Conservation (phyloP, 2,329 filamentous ascomycete species). For the Calonectria pseudoreteaudii region DNA sequence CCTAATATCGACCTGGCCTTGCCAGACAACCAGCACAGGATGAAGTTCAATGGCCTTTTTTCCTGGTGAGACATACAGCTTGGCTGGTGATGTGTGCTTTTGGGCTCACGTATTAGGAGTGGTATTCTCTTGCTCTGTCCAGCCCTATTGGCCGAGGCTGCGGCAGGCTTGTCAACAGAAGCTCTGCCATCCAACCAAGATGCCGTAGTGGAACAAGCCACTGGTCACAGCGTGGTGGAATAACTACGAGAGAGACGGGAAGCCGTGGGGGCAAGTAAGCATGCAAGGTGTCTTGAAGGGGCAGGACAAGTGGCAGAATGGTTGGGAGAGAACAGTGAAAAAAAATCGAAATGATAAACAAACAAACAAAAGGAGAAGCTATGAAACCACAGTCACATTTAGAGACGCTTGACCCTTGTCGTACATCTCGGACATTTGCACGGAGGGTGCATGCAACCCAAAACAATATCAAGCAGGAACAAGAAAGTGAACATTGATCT, state of each 20-base stretch:
- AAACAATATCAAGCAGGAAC: neutral
- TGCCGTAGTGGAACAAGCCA: constrained; percentile 4
- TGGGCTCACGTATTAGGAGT: constrained; percentile 7
- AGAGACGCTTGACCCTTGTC: neutral
- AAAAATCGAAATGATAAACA: neutral
- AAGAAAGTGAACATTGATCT: neutral
- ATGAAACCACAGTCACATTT: neutral
- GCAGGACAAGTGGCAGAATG: neutral
- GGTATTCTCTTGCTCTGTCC: neutral
- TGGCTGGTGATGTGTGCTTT: neutral
- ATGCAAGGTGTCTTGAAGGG: neutral
- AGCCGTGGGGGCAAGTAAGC: neutral
- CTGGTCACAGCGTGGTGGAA: neutral
- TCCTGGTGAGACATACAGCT: neutral
- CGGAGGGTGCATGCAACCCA: neutral
- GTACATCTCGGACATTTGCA: neutral
- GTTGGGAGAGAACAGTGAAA: neutral
- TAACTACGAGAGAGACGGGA: neutral
- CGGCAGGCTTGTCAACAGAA: constrained; percentile 8
- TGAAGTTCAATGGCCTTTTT: neutral
- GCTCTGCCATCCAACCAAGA: neutral
- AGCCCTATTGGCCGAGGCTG: neutral
- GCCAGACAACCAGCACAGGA: neutral
- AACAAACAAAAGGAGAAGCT: neutral
- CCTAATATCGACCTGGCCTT: neutral